A percentile compares a stretch with the other conserved stretches of the same genome.
phyloP scores from a whole-genome alignment of 495 filamentous ascomycete genomes.

The Bombardia bombarda region DNA sequence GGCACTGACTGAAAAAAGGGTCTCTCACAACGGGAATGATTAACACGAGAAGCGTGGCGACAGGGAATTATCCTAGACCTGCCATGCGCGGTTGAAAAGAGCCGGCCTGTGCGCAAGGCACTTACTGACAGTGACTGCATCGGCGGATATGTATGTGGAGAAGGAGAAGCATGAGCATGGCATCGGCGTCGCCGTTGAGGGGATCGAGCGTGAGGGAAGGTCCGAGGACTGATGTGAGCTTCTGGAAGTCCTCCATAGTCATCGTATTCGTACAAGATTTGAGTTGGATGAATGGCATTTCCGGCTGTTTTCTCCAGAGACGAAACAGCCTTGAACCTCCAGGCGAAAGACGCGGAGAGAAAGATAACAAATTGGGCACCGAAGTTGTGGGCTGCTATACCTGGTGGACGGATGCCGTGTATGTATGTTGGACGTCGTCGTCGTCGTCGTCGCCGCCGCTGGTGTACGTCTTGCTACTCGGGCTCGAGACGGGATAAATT shows the following conservation, averaged over 20 bases:
- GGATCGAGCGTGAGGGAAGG: background rate
- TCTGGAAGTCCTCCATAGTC: no score
- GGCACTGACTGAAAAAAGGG: constrained; percentile 1
- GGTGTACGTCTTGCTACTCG: no score
- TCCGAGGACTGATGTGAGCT: background rate
- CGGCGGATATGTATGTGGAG: constrained; percentile 9
- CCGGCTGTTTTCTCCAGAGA: no score
- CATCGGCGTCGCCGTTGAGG: background rate
- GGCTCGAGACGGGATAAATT: background rate
- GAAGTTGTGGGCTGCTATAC: background rate
- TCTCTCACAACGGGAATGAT: background rate
- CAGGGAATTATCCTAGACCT: constrained; percentile 17
- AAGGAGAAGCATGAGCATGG: constrained; percentile 11
- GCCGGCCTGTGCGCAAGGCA: constrained; percentile 14
- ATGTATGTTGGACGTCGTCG: background rate
- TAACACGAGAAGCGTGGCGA: constrained; percentile 10
- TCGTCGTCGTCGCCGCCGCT: no score
- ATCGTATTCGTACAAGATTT: no score
- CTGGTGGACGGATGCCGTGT: background rate
- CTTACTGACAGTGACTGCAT: no score
- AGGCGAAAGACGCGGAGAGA: background rate
- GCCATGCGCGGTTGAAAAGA: constrained; percentile 11
- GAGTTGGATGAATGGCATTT: no score
- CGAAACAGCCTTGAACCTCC: no score
- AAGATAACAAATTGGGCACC: background rate